Conservation (phyloP, 345 rosid species). For the Balakata baccata region DNA sequence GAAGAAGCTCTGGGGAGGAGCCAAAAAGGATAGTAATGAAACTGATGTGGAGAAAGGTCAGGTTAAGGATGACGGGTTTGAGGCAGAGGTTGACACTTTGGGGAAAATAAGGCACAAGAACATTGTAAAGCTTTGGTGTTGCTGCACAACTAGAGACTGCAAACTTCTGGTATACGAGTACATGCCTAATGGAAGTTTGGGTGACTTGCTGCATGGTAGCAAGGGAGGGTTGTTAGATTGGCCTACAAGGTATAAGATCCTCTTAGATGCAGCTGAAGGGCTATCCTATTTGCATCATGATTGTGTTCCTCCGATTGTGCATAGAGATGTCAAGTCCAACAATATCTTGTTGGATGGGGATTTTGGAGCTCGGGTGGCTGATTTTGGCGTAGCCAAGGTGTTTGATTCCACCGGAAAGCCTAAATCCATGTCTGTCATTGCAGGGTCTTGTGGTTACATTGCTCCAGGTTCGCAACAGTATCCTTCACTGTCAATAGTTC, state of each 20-base stretch:
- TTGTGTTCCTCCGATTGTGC: conserved; percentile 90
- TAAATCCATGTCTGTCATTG: conserved; percentile 89
- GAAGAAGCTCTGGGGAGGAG: conserved; percentile 84
- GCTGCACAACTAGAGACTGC: conserved; percentile 79
- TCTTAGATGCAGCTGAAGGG: conserved; percentile 89
- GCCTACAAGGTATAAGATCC: conserved; percentile 76
- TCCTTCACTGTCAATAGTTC: not conserved
- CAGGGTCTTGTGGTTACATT: conserved; percentile 97
- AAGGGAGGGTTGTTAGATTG: conserved; percentile 82
- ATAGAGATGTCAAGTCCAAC: conserved; percentile 93
- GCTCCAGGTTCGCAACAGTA: conserved; percentile 76
- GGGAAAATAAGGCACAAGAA: conserved; percentile 98
- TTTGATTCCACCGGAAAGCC: conserved; percentile 67
- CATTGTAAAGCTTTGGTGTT: conserved; percentile 96
- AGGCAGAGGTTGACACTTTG: conserved; percentile 81
- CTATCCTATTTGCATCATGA: conserved; percentile 94
- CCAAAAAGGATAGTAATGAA: conserved; percentile 42
- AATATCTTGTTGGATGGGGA: conserved; percentile 86
- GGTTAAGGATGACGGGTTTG: conserved; percentile 65
- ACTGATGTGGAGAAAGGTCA: conserved; percentile 66
- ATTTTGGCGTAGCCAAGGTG: conserved; percentile 93
- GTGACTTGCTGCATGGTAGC: conserved; percentile 84
- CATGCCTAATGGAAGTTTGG: conserved; percentile 96
- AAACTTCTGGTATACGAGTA: conserved; percentile 96
- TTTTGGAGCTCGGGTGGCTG: conserved; percentile 94